These are phyloP conservation scores for Setaria italica DNA, from an alignment of 202 grass and related monocot species.

Conservation along the genomic window DNA sequence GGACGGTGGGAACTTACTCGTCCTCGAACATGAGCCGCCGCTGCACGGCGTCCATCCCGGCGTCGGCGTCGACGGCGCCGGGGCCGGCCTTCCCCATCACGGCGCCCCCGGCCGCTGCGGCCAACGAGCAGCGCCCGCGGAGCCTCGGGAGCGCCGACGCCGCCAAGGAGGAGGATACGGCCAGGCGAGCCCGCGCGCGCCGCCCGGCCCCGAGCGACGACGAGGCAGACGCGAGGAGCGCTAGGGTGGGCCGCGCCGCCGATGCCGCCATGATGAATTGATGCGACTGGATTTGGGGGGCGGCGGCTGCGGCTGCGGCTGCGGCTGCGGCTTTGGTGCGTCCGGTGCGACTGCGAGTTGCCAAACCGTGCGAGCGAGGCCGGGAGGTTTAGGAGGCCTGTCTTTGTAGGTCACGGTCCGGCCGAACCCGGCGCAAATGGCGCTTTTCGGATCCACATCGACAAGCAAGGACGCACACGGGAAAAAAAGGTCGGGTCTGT, in stretches of 20 bases:
- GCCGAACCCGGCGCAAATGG: no score
- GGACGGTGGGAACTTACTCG: constrained; percentile 49
- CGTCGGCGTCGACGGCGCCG: constrained; percentile 48
- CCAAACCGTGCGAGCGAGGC: no score
- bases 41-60: constrained; percentile 83
- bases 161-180: background rate
- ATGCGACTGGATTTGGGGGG: background rate
- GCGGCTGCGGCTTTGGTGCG: background rate
- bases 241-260: constrained; percentile 38
- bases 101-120: constrained; percentile 43
- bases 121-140: constrained; percentile 35
- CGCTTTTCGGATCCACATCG: no score
- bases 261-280: constrained; percentile 41
- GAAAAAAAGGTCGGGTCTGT: no score
- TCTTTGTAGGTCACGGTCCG: no score
- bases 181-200: background rate
- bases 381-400: no score
- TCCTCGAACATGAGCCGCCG: constrained; percentile 93
- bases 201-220: constrained; percentile 10
- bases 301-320: background rate
- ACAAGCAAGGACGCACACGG: no score
- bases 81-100: constrained; percentile 48
- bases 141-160: background rate
- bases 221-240: constrained; percentile 43
- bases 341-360: no score